Base-by-base conservation (phyloP, 805 yeast genomes). In the Starmerella bacillaris region DNA sequence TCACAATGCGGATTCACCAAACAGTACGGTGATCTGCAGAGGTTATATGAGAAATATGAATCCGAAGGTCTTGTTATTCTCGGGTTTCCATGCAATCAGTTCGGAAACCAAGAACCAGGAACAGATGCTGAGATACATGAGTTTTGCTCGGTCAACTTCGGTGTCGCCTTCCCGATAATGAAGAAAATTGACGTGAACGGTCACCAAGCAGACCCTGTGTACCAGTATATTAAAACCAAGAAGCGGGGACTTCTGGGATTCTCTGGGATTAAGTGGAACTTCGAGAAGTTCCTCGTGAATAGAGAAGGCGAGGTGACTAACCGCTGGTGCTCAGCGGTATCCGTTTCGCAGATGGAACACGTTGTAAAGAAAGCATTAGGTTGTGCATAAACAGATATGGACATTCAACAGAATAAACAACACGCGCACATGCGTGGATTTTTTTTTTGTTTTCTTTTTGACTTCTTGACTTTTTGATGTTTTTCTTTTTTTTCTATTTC, bases 61-160 rank as follows among this genome's bases (percentile, higher is more conserved):
- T 69, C 65, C 33, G 50, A 66, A 42, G 92, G 79, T 1, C 60
- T 84, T 18, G 70, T 59, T 30, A 64, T 83, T 19, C 44, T 83
- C 24, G 94, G 83, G 0, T 82, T 83, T 67, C 95, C 95, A 21
- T 79, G 94, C 58, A 78, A 80, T 59, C 94, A 82, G 54, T 83
- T 83, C 53, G 84, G 77, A 60, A 68, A 47, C 77, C 89, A 62
- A 79, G 84, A 57, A 75, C 89, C 46, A 4, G 74, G 73, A 3
- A 51, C 68, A 3, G 71, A 68, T 34, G 67, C 72, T 37, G 83
- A 78, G 49, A 79, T 80, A 44, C 72, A 70, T 16, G 56, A 64
- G 31, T 78, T 77, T 60, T 83, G 94, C 57, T 58, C 68, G 30
- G 51, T 72, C 49, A 83, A 80, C 63, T 89, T 74, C 55, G 94